These are phyloP conservation scores for Bipolaris sorokiniana DNA, from an alignment of 2,329 filamentous ascomycete species.

Conservation along the genomic window DNA sequence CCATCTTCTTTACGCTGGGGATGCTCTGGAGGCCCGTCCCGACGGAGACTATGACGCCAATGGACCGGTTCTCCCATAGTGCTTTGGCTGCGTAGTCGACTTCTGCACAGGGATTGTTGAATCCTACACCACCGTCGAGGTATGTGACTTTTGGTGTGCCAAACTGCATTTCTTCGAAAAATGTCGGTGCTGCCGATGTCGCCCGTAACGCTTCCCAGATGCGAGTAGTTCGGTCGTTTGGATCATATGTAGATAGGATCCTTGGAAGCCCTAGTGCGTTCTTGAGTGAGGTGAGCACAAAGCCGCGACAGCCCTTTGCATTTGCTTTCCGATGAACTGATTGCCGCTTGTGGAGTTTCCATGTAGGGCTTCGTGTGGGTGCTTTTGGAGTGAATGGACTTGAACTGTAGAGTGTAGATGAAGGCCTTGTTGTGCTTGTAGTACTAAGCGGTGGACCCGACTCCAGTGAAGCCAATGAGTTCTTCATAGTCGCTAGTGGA, in stretches of 20 bases:
- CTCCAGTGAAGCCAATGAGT: constrained; percentile 15
- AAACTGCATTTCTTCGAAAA: constrained; percentile 61
- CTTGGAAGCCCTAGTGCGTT: constrained; percentile 47
- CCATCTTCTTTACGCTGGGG: constrained; percentile 46
- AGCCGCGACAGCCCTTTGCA: constrained; percentile 45
- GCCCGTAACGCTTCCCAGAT: constrained; percentile 61
- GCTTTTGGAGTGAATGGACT: constrained; percentile 25
- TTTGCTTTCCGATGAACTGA: constrained; percentile 46
- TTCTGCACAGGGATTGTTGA: constrained; percentile 59
- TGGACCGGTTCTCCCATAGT: constrained; percentile 46
- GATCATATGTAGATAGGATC: constrained; percentile 48
- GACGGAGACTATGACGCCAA: constrained; percentile 50
- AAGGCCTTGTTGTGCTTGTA: background rate
- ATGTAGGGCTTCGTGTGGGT: constrained; percentile 34
- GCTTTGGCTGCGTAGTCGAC: constrained; percentile 57
- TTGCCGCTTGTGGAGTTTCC: constrained; percentile 42
- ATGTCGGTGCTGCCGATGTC: constrained; percentile 57
- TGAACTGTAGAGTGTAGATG: constrained; percentile 17
- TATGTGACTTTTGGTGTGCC: constrained; percentile 55
- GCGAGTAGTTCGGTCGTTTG: constrained; percentile 46
- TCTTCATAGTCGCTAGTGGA: constrained; percentile 33
- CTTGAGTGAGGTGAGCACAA: constrained; percentile 49
- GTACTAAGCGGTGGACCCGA: constrained; percentile 13
- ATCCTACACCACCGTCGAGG: constrained; percentile 57
- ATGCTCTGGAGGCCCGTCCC: constrained; percentile 50